Evolutionary conservation across 2,329 filamentous ascomycete species (phyloP), one percentile per base, ranked within the genome.

Genomic region (Boeremia lycopersici): DNA sequence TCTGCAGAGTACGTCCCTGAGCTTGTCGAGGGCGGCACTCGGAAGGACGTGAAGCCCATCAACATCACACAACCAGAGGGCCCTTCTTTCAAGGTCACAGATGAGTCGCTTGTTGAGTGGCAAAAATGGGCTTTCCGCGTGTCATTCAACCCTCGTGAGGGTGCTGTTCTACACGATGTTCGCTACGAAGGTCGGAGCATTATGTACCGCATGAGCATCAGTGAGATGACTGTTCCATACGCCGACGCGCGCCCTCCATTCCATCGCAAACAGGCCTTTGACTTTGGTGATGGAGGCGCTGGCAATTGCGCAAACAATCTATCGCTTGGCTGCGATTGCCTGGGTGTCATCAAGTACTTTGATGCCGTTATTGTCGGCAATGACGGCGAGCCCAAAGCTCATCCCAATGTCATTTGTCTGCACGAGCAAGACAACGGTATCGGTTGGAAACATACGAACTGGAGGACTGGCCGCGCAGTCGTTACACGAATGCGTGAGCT

Each of bases 41-140:
- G 78, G 17, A 72, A 75, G 39, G 77, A 79, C 49, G 64, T 79
- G 13, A 91, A 90, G 73, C 88, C 89, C 5, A 82, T 92, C 67
- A 84, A 90, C 62, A 86, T 93, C 40, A 80, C 85, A 1, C 90
- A 93, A 59, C 85, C 85, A 0, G 84, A 89, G 28, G 88, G 88
- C 0, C 82, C 87, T 0, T 88, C 85, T 1, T 91, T 91, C 73
- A 78, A 74, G 0, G 79, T 89, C 9, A 76, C 70, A 2, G 71
- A 78, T 25, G 74, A 78, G 26, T 75, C 72, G 13, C 61, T 78
- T 4, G 72, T 80, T 10, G 74, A 79, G 36, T 80, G 78, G 78
- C 76, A 80, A 63, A 79, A 79, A 61, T 80, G 78, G 78, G 52
- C 71, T 19, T 74, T 76, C 60, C 65, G 74, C 23, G 70, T 76